Evolutionary conservation across 768 basidiomycete genomes (phyloP), one percentile per base, ranked within the genome.

Genomic region (Epithele typhae): DNA sequence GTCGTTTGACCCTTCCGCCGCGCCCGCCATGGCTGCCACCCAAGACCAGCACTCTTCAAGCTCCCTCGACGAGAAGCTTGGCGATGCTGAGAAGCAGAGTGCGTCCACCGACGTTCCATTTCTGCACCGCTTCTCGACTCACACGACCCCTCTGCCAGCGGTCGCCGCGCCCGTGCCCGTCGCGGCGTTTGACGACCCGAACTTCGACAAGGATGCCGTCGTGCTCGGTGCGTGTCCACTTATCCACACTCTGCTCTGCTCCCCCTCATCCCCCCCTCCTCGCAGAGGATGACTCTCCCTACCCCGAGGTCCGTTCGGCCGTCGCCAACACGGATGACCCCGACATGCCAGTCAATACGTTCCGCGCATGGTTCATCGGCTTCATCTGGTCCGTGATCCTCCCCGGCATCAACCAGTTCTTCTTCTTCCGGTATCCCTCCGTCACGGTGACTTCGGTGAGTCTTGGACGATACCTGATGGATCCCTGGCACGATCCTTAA

Each of bases 341-440:
- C 5, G 52, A 58, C 11, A 70, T 76, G 59, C 67, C 68, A 22
- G 54, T 56, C 9, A 56, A 47, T 24, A 71, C 70, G 10, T 40
- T 70, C 43, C 65, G 70, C 5, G 59, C 67, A 5, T 71, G 70
- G 70, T 40, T 58, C 43, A 60, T 69, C 42, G 70, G 70, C 39
- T 24, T 69, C 34, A 34, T 56, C 23, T 82, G 77, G 74, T 70
- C 81, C 0, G 65, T 83, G 52, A 18, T 89, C 40, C 71, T 88
- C 18, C 74, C 86, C 0, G 83, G 85, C 35, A 70, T 87, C 70
- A 88, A 88, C 64, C 85, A 87, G 56, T 87, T 86, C 66, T 87
- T 87, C 64, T 82, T 75, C 62, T 78, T 87, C 54, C 77, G 85
- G 23, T 87, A 78, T 57, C 85, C 84, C 4, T 64, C 70, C 14